Evolutionary conservation across 345 rosid species (phyloP).

Genomic region (Eucalyptus camaldulensis): DNA sequence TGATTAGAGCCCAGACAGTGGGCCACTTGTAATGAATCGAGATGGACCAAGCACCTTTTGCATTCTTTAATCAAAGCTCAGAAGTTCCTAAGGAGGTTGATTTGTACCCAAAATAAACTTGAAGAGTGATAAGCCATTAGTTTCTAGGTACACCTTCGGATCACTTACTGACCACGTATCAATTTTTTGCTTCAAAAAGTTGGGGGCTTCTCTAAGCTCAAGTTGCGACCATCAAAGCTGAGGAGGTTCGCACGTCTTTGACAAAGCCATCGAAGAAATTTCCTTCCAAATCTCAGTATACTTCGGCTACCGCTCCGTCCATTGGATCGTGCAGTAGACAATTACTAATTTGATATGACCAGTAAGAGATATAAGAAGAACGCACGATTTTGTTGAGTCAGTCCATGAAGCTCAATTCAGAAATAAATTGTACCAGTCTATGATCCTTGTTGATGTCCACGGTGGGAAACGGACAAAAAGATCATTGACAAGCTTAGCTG

Average conservation of each 20-base stretch:
- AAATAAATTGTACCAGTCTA: neutral
- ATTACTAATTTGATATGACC: neutral
- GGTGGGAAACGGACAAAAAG: neutral
- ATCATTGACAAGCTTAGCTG: neutral
- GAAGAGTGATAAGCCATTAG: neutral
- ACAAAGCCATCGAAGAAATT: neutral
- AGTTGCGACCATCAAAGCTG: neutral
- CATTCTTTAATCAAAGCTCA: neutral
- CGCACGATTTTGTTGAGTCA: neutral
- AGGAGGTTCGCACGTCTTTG: neutral
- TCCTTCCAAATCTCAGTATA: neutral
- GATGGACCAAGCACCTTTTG: neutral
- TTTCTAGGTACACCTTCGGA: neutral
- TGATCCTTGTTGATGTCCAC: neutral
- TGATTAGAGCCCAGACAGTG: neutral
- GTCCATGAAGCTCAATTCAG: neutral
- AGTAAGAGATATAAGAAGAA: neutral
- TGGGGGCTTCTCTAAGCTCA: neutral
- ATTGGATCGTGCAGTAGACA: neutral
- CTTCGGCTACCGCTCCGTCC: neutral
- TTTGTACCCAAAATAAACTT: neutral
- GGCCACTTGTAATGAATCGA: neutral
- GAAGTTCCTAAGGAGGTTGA: neutral
- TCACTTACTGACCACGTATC: neutral
- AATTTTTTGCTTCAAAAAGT: neutral